phyloP scores from a whole-genome alignment of 2,329 filamentous ascomycete genomes.

The Botrytis squamosa region DNA sequence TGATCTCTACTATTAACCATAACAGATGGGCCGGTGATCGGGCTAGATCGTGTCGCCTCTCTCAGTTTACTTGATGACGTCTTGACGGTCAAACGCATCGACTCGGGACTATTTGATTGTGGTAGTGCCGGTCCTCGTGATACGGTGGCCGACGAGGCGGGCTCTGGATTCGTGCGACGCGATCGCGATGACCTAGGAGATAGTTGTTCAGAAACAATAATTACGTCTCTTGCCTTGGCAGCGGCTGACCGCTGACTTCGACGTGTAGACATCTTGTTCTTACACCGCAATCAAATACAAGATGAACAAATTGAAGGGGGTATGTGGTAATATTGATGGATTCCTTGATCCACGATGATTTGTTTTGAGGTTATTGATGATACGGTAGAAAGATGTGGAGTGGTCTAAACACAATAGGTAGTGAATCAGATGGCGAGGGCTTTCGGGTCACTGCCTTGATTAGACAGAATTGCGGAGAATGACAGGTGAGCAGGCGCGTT shows the following conservation, averaged over 20 bases:
- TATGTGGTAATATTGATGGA: slow-evolving; percentile 12
- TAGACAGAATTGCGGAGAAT: slow-evolving; percentile 26
- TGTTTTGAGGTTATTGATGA: slow-evolving; percentile 18
- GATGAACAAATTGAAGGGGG: slow-evolving; percentile 11
- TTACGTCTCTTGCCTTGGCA: slow-evolving; percentile 34
- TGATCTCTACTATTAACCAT: slow-evolving; percentile 30
- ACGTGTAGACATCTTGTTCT: slow-evolving; percentile 33
- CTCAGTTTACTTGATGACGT: slow-evolving; percentile 39
- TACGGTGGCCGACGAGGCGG: slow-evolving; percentile 34
- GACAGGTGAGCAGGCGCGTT: slow-evolving; percentile 22
- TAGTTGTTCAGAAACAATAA: slow-evolving; percentile 33
- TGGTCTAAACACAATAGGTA: slow-evolving; percentile 20
- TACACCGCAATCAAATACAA: slow-evolving; percentile 20
- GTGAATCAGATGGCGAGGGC: slow-evolving; percentile 26
- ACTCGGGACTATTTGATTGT: slow-evolving; percentile 31
- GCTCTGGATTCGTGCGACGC: slow-evolving; percentile 35
- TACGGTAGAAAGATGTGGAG: slow-evolving; percentile 9
- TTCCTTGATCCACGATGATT: slow-evolving; percentile 18
- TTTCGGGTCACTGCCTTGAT: slow-evolving; percentile 32
- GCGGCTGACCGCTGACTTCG: slow-evolving; percentile 37
- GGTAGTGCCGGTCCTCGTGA: slow-evolving; percentile 35
- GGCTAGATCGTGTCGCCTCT: slow-evolving; percentile 36
- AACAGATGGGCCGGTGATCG: slow-evolving; percentile 25
- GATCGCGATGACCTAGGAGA: slow-evolving; percentile 34
- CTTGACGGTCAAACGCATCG: slow-evolving; percentile 40